Evolutionary conservation across 257 asterid species (phyloP).

Genomic region (Gentiana dahurica): DNA sequence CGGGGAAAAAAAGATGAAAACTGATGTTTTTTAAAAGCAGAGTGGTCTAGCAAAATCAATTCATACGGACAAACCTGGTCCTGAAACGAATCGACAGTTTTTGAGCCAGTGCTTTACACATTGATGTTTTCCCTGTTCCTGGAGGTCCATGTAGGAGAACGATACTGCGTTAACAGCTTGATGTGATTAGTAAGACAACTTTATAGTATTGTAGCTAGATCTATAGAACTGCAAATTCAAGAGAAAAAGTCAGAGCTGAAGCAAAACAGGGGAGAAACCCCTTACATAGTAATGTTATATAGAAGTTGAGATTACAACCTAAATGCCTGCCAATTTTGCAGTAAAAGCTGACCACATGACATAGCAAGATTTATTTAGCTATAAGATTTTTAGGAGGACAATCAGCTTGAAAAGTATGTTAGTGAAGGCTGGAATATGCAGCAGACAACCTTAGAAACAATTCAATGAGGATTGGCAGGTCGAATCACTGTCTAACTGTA

Average conservation of each 20-base stretch:
- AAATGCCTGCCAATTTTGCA: not conserved
- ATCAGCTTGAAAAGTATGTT: too few species aligned
- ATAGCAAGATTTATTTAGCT: too few species aligned
- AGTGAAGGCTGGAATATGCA: too few species aligned
- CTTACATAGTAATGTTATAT: not conserved
- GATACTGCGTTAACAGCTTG: slow-evolving; percentile 46
- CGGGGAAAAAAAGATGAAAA: not conserved
- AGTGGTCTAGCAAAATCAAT: not conserved
- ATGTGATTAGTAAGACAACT: not conserved
- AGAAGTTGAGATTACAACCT: not conserved
- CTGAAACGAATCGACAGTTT: slow-evolving; percentile 82
- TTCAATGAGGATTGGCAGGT: too few species aligned
- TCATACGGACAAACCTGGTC: slow-evolving; percentile 43
- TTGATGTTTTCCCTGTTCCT: slow-evolving; percentile 98
- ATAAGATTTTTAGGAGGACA: too few species aligned
- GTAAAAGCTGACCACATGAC: not conserved
- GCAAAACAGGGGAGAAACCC: not conserved
- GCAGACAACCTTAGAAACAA: too few species aligned
- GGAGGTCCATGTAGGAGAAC: slow-evolving; percentile 99
- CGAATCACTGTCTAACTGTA: too few species aligned
- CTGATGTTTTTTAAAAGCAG: not conserved
- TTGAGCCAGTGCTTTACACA: slow-evolving; percentile 96
- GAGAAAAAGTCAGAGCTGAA: not conserved
- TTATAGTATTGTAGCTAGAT: too few species aligned
- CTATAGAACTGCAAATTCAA: too few species aligned